Evolutionary conservation across 371 early-diverging fungal genomes (phyloP).

Genomic region (Circinella umbellata): DNA sequence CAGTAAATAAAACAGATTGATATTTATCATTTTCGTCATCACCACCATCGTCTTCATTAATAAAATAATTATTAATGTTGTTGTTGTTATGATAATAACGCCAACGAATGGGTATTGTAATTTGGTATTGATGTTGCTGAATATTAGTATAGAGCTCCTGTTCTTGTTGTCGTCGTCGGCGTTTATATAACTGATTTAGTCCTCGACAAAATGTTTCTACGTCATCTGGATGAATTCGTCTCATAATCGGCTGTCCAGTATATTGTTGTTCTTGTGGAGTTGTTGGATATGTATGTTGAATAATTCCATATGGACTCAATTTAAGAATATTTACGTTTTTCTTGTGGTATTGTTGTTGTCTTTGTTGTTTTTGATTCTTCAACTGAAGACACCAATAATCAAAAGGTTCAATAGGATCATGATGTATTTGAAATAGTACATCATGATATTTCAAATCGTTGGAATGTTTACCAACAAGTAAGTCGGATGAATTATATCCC

Average conservation of each 20-base stretch:
- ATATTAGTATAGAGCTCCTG: too few relatives aligned
- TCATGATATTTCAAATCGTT: neutral
- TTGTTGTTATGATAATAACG: neutral
- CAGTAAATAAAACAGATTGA: neutral
- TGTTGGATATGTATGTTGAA: neutral
- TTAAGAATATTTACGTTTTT: neutral
- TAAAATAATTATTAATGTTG: too few relatives aligned
- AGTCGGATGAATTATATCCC: neutral
- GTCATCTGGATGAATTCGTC: neutral
- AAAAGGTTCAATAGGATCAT: neutral
- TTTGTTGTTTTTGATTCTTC: neutral
- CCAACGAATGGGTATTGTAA: neutral
- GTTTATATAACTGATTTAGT: neutral
- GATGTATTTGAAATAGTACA: neutral
- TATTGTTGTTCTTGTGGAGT: neutral
- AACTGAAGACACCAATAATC: conserved; percentile 3
- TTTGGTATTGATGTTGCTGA: neutral
- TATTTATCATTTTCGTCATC: neutral
- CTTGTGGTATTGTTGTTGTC: neutral
- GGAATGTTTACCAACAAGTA: neutral
- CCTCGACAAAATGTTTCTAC: neutral
- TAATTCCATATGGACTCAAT: neutral
- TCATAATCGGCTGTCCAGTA: neutral
- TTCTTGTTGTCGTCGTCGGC: neutral
- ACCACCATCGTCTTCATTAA: too few relatives aligned